Base-by-base conservation (phyloP, 1,284 basidiomycete species). In the Neolentinus lepideus region DNA sequence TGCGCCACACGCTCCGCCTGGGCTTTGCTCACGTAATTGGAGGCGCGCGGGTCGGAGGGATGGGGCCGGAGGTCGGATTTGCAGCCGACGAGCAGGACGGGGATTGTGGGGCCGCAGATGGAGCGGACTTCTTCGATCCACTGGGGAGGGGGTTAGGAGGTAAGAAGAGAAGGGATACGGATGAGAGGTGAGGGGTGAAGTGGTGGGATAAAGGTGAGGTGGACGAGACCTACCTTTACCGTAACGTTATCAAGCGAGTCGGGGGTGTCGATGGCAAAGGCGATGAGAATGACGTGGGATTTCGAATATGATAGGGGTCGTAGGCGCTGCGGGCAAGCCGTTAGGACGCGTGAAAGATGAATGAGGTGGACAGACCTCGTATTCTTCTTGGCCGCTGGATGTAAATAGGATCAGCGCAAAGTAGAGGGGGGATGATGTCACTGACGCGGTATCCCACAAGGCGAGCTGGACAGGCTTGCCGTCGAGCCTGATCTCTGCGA, bases 211-310 rank as follows among this genome's bases (percentile, higher is more conserved):
- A 50, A 43, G 50, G 33, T 47, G 54, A 25, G 47, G 27, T 24
- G 48, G 19, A 33, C 16, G 27, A 38, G 4, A 59, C 74, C 60
- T 65, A 89, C 92, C 82, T 98, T 98, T 60, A 89, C 87, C 19
- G 86, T 82, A 19, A 98, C 95, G 72, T 98, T 98, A 63, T 98
- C 96, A 58, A 98, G 76, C 52, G 93, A 96, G 73, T 98, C 96
- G 26, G 94, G 94, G 21, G 94, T 94, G 73, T 98, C 96, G 67
- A 99, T 88, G 48, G 92, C 84, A 67, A 96, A 99, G 22, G 94
- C 95, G 66, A 99, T 98, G 61, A 99, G 83, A 69, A 99, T 98
- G 66, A 99, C 93, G 72, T 99, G 96, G 55, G 96, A 96, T 77
- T 97, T 94, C 51, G 94, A 94, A 73, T 98, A 98, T 25, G 94